Conservation (phyloP, 1,284 basidiomycete genomes). For the Cyathus olla region DNA sequence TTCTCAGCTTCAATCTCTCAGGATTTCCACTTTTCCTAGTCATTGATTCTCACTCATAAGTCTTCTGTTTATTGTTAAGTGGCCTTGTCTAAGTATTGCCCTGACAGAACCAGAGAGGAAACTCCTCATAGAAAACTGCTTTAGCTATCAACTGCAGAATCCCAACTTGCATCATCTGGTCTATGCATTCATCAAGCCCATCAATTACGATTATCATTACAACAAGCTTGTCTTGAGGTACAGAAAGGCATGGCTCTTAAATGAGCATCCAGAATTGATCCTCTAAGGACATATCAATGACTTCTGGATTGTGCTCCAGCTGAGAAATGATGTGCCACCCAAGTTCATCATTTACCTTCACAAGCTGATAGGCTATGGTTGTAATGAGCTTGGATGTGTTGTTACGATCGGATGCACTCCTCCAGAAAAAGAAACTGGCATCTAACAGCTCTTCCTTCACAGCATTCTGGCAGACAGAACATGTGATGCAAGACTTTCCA, state of each 20-base stretch:
- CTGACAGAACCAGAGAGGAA: slow-evolving; percentile 36
- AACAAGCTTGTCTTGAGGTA: neutral
- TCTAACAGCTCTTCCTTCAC: neutral
- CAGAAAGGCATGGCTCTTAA: neutral
- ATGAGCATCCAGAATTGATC: slow-evolving; percentile 10
- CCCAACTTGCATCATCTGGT: slow-evolving; percentile 27
- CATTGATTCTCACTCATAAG: too few relatives aligned
- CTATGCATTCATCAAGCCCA: slow-evolving; percentile 36
- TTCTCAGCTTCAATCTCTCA: too few relatives aligned
- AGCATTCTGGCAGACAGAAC: neutral
- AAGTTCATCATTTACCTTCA: neutral
- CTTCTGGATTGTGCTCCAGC: slow-evolving; percentile 5
- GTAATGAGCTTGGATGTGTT: neutral
- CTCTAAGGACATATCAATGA: neutral
- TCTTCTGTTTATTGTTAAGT: too few relatives aligned
- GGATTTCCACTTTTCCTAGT: too few relatives aligned
- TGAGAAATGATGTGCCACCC: neutral
- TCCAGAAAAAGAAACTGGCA: neutral
- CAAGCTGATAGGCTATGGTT: neutral
- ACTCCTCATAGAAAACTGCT: slow-evolving; percentile 24
- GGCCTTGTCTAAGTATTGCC: too few relatives aligned
- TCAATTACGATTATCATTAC: slow-evolving; percentile 30
- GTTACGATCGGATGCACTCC: neutral
- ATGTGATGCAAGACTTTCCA: slow-evolving; percentile 15
- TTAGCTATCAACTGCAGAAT: slow-evolving; percentile 34